Conservation (phyloP, 2,329 filamentous ascomycete species). For the Cordyceps farinosa region DNA sequence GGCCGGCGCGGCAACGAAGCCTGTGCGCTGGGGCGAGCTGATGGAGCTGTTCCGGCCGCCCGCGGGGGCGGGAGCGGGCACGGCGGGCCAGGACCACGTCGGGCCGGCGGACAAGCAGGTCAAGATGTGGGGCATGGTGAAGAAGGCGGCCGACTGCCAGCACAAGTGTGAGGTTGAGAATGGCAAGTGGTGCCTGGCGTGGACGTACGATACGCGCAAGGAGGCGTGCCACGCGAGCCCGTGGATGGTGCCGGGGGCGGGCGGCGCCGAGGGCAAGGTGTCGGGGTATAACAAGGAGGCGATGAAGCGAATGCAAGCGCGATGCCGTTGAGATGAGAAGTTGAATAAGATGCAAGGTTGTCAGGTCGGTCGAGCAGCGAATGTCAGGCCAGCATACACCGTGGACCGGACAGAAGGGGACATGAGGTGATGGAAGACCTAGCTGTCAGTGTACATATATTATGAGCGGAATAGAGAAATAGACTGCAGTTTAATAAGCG, state of each 20-base stretch:
- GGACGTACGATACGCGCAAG: slow-evolving; percentile 44
- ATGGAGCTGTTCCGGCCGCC: slow-evolving; percentile 43
- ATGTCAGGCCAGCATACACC: no score
- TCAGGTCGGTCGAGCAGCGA: no score
- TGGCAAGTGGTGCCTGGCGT: slow-evolving; percentile 45
- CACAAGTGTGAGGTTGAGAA: slow-evolving; percentile 37
- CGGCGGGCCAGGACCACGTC: slow-evolving; percentile 46
- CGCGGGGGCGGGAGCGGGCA: slow-evolving; percentile 26
- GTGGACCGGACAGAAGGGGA: no score
- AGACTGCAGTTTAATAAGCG: no score
- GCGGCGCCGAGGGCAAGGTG: slow-evolving; percentile 25
- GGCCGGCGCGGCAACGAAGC: slow-evolving; percentile 36
- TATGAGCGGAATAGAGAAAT: no score
- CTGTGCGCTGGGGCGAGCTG: slow-evolving; percentile 49
- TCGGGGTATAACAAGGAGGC: slow-evolving; percentile 33
- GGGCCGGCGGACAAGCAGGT: slow-evolving; percentile 45
- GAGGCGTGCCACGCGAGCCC: slow-evolving; percentile 44
- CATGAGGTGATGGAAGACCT: no score
- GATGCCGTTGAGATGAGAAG: slow-evolving; percentile 22
- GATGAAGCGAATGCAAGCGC: slow-evolving; percentile 26
- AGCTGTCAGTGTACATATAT: no score
- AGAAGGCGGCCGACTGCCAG: slow-evolving; percentile 41
- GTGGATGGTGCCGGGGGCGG: slow-evolving; percentile 46
- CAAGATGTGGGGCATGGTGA: slow-evolving; percentile 35
- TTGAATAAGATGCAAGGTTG: not conserved